Percentiles rank a stretch among this genome's conserved stretches.
These are phyloP conservation scores for Rhizophagus prolifer DNA, from an alignment of 192 early-diverging fungal genomes.

Conservation along the genomic window DNA sequence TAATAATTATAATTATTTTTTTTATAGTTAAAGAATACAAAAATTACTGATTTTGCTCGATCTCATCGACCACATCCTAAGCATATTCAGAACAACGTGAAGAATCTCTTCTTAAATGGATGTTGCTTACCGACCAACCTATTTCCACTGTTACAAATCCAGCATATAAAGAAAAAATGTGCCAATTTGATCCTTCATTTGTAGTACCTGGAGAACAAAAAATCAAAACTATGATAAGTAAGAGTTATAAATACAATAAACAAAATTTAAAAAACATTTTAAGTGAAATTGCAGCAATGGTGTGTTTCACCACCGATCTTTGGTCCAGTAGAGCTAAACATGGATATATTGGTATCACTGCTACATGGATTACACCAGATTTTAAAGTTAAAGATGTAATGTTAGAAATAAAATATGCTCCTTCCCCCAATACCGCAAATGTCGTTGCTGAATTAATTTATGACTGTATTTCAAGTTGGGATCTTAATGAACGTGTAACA, in stretches of 20 bases:
- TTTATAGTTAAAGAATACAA: too few species aligned
- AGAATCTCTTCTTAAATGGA: too few species aligned
- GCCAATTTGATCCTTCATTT: not conserved
- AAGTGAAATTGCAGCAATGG: not conserved
- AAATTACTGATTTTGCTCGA: too few species aligned
- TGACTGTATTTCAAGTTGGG: not conserved
- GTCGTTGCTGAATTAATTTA: slow-evolving; percentile 4
- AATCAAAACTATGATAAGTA: not conserved
- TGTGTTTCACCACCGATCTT: not conserved
- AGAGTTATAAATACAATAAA: not conserved
- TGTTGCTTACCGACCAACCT: too few species aligned
- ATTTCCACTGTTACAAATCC: not conserved
- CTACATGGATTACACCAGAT: not conserved
- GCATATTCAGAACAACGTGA: too few species aligned
- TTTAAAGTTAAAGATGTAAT: slow-evolving; percentile 5
- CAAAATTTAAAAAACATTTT: not conserved
- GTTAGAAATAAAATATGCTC: too few species aligned
- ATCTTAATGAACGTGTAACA: not conserved
- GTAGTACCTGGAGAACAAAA: not conserved
- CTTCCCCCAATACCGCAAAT: not conserved
- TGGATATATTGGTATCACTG: not conserved
- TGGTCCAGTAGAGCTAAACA: not conserved
- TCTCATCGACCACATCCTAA: too few species aligned
- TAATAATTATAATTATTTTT: too few species aligned
- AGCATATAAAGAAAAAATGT: not conserved